These are phyloP conservation scores for Globisporangium spinosum DNA, from an alignment of 352 stramenopile genomes.

Conservation along the genomic window DNA sequence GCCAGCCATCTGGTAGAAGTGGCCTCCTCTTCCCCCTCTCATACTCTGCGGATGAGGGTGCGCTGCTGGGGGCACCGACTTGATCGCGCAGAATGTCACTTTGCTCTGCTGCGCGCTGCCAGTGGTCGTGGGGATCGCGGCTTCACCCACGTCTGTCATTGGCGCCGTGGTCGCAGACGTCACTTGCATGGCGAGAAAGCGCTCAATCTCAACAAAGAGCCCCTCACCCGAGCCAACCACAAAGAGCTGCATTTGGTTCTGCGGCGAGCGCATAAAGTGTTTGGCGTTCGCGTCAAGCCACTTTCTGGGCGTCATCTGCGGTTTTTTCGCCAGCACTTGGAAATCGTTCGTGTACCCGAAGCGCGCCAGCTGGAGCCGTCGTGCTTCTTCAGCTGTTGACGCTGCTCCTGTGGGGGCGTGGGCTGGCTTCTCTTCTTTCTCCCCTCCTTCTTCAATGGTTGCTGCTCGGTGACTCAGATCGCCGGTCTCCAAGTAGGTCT, in stretches of 20 bases:
- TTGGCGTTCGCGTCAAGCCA: slow-evolving; percentile 41
- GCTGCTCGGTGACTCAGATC: slow-evolving; percentile 6
- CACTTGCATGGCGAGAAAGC: slow-evolving; percentile 57
- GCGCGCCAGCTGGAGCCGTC: slow-evolving; percentile 8
- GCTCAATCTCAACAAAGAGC: slow-evolving; percentile 64
- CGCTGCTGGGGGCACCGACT: slow-evolving; percentile 25
- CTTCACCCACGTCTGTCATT: slow-evolving; percentile 35
- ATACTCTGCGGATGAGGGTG: neutral
- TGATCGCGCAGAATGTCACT: slow-evolving; percentile 70
- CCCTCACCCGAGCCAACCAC: slow-evolving; percentile 70
- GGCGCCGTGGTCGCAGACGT: slow-evolving; percentile 37
- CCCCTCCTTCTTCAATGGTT: neutral
- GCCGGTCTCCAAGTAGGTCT: slow-evolving; percentile 40
- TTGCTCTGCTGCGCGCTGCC: slow-evolving; percentile 48
- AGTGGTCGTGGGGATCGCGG: slow-evolving; percentile 39
- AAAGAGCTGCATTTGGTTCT: slow-evolving; percentile 79
- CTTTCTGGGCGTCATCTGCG: slow-evolving; percentile 33
- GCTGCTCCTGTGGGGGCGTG: neutral
- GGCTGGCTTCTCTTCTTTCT: slow-evolving; percentile 1
- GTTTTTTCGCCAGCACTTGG: slow-evolving; percentile 41
- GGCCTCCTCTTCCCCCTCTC: neutral
- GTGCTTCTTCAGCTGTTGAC: neutral
- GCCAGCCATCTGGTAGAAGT: slow-evolving; percentile 43
- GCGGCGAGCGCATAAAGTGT: slow-evolving; percentile 44
- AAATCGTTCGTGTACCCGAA: slow-evolving; percentile 57